phyloP scores from a whole-genome alignment of 192 early-diverging fungal species.

The Coemansia sp. region DNA sequence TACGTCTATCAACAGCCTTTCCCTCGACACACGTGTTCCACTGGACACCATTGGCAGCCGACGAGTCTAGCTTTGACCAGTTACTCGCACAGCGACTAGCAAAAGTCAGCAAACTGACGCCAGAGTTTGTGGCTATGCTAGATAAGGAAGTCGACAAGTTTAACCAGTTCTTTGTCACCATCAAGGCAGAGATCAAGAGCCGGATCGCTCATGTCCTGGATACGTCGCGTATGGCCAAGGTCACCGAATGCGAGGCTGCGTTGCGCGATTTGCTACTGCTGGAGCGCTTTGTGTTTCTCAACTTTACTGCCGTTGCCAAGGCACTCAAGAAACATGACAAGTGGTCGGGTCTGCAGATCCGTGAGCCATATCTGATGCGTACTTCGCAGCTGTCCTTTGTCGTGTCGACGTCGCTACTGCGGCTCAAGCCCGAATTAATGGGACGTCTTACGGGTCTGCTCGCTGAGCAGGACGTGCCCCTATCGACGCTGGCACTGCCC shows the following conservation, averaged over 20 bases:
- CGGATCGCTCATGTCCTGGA: constrained; percentile 25
- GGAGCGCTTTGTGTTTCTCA: constrained; percentile 83
- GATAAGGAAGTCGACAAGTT: constrained; percentile 70
- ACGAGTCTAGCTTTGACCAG: constrained; percentile 60
- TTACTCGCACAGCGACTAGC: constrained; percentile 63
- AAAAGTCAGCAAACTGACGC: constrained; percentile 62
- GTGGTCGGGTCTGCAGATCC: constrained; percentile 75
- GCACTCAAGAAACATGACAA: constrained; percentile 88
- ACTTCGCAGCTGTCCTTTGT: constrained; percentile 72
- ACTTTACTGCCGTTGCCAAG: constrained; percentile 86
- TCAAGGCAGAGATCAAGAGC: constrained; percentile 37
- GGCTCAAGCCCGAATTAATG: constrained; percentile 74
- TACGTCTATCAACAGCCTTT: constrained; percentile 45
- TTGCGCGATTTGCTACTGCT: constrained; percentile 70
- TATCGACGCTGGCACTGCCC: constrained; percentile 37
- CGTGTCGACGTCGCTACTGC: constrained; percentile 64
- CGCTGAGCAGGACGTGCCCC: constrained; percentile 29
- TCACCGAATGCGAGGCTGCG: constrained; percentile 46
- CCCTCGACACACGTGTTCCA: constrained; percentile 41
- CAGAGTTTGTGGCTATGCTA: constrained; percentile 70
- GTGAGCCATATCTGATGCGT: constrained; percentile 73
- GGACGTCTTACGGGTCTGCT: constrained; percentile 60
- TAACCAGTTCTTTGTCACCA: constrained; percentile 57
- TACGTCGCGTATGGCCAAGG: constrained; percentile 10
- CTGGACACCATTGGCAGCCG: constrained; percentile 17